These are phyloP conservation scores for Magnolia officinalis DNA, from an alignment of 164 flowering plant species.

Conservation along the genomic window DNA sequence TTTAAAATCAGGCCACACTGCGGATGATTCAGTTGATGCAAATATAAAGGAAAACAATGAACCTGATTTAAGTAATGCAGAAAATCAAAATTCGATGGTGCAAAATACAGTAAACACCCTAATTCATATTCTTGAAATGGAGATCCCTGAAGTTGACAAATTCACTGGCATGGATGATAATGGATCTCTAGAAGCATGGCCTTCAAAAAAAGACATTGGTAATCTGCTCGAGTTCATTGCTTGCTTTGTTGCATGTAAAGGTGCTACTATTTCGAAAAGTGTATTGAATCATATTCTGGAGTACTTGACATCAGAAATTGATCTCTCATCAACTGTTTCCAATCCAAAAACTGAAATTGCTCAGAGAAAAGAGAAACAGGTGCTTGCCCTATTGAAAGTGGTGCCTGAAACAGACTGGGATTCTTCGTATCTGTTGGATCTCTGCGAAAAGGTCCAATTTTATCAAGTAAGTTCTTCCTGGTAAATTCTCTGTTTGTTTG, in stretches of 20 bases:
- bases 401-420: constrained; percentile 74
- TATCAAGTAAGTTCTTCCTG: constrained; percentile 53
- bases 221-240: constrained; percentile 74
- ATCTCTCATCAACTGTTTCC: constrained; percentile 19
- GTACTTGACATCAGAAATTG: constrained; percentile 55
- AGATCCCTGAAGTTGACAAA: constrained; percentile 25
- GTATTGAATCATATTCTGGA: constrained; percentile 58
- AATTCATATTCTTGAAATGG: constrained; percentile 47
- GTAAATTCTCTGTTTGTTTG: neutral
- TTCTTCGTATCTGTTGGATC: constrained; percentile 49
- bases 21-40: constrained; percentile 26
- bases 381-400: constrained; percentile 64
- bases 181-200: constrained; percentile 51
- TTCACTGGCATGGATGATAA: constrained; percentile 27
- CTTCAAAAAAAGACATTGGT: constrained; percentile 65
- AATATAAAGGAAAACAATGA: constrained; percentile 28
- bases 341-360: constrained; percentile 20
- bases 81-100: constrained; percentile 34
- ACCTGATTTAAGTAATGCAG: constrained; percentile 14
- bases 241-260: constrained; percentile 52
- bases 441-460: constrained; percentile 72
- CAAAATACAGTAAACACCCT: constrained; percentile 63
- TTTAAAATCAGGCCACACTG: constrained; percentile 19
- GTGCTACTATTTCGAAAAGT: constrained; percentile 49
- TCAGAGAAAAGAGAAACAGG: constrained; percentile 69